These are phyloP conservation scores for Penicillium psychrosexuale DNA, from an alignment of 2,329 filamentous ascomycete genomes.

Conservation along the genomic window DNA sequence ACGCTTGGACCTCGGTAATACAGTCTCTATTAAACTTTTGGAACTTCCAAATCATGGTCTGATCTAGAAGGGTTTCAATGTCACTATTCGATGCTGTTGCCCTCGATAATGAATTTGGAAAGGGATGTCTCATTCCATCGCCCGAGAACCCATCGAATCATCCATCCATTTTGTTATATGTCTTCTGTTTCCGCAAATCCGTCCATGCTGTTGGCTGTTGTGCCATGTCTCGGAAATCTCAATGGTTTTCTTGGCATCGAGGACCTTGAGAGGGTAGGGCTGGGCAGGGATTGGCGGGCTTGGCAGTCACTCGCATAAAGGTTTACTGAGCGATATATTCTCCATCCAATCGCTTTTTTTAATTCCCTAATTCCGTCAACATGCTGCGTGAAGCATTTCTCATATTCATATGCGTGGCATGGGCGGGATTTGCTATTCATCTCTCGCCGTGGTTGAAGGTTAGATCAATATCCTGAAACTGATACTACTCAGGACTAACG, in stretches of 20 bases:
- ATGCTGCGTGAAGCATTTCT: background rate
- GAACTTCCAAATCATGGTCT: background rate
- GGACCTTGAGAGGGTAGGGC: conserved; percentile 3
- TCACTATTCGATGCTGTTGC: background rate
- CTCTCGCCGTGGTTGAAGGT: background rate
- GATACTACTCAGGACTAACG: background rate
- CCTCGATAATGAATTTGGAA: background rate
- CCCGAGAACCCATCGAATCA: background rate
- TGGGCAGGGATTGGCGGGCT: background rate
- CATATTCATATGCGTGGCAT: background rate
- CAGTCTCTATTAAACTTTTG: background rate
- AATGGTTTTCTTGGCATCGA: conserved; percentile 1
- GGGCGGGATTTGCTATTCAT: background rate
- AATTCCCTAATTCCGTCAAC: background rate
- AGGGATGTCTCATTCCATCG: background rate
- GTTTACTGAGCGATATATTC: background rate
- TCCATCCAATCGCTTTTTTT: background rate
- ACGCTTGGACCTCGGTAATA: background rate
- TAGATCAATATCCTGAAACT: background rate
- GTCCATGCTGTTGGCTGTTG: too few relatives aligned
- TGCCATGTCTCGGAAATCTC: background rate
- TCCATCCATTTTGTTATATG: background rate
- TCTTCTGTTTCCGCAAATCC: background rate
- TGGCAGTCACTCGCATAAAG: background rate
- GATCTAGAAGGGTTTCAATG: background rate